A percentile compares a stretch with the other conserved stretches of the same genome.
Evolutionary conservation across 495 filamentous ascomycete genomes (phyloP).

Genomic region (Parathielavia hyrcaniae): DNA sequence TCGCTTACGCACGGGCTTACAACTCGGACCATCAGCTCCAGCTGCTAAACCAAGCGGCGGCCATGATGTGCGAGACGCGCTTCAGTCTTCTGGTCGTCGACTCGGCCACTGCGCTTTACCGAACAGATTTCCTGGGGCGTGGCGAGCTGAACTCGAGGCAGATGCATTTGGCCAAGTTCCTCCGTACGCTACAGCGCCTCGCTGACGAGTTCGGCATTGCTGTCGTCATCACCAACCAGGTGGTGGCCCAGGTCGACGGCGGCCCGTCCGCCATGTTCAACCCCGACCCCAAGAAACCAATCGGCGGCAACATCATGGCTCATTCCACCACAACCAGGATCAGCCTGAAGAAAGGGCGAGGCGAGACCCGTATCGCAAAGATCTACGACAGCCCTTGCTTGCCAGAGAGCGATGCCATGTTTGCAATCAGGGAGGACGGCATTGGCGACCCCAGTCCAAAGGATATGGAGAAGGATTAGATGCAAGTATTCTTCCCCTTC

Average conservation of each 20-base stretch:
- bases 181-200: constrained; percentile 87
- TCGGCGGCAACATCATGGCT: constrained; percentile 97
- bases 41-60: constrained; percentile 85
- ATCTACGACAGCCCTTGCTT: constrained; percentile 98
- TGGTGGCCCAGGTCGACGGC: constrained; percentile 96
- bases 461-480: constrained; percentile 71
- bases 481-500: neutral
- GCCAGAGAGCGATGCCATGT: constrained; percentile 92
- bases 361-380: constrained; percentile 94
- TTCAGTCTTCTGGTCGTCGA: constrained; percentile 95
- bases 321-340: constrained; percentile 88
- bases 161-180: constrained; percentile 92
- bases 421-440: constrained; percentile 94
- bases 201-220: constrained; percentile 98
- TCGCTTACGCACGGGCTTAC: constrained; percentile 95
- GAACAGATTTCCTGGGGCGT: constrained; percentile 91
- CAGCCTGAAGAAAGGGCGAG: constrained; percentile 89
- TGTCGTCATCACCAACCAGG: constrained; percentile 97
- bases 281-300: constrained; percentile 97
- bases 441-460: constrained; percentile 95
- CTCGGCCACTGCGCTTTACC: constrained; percentile 87
- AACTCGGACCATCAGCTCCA: constrained; percentile 97
- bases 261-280: constrained; percentile 97
- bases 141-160: constrained; percentile 87
- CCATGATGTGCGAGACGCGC: constrained; percentile 98